Evolutionary conservation across 129 eudicot species (phyloP), one percentile per base, ranked within the genome.

Genomic region (Lactuca saligna): DNA sequence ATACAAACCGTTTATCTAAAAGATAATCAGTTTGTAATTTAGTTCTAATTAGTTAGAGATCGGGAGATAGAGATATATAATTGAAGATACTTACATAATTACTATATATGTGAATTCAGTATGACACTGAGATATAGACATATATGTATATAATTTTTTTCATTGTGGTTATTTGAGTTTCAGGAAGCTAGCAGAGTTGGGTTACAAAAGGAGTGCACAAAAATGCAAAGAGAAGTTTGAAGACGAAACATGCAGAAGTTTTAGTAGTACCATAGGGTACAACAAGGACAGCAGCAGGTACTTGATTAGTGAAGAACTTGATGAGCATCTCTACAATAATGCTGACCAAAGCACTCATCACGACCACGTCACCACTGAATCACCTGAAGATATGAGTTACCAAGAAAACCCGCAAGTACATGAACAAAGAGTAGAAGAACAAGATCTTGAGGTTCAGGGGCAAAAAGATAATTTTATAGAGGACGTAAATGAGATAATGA

Each of bases 111-210:
- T 44, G 2, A 0, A 10, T 44, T 0, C 38, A 4, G 38, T 8
- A 44, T 44, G 14, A 44, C 10, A 44, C 10, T 1, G 2, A 44
- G 0, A 44, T 44, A 44, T 20, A 64, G 3, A 44, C 10, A 44
- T 20, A 64, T 10, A 63, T 20, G 17, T 16, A 6, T 41, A 48
- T 67, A 53, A 37, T 17, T 33, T 15, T 41, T 64, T 44, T 31
- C 46, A 32, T 55, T 17, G 57, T 64, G 78, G 39, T 56, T 74
- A 42, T 66, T 76, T 71, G 80, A 79, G 41, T 59, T 58, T 66
- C 91, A 91, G 97, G 80, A 91, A 87, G 84, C 81, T 91, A 66
- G 84, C 55, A 46, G 97, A 91, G 80, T 74, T 81, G 73, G 97
- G 97, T 17, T 87, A 69, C 69, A 85, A 77, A 80, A 87, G 86